Evolutionary conservation across 768 basidiomycete species (phyloP), one percentile per base, ranked within the genome.

Genomic region (Trametes maxima): DNA sequence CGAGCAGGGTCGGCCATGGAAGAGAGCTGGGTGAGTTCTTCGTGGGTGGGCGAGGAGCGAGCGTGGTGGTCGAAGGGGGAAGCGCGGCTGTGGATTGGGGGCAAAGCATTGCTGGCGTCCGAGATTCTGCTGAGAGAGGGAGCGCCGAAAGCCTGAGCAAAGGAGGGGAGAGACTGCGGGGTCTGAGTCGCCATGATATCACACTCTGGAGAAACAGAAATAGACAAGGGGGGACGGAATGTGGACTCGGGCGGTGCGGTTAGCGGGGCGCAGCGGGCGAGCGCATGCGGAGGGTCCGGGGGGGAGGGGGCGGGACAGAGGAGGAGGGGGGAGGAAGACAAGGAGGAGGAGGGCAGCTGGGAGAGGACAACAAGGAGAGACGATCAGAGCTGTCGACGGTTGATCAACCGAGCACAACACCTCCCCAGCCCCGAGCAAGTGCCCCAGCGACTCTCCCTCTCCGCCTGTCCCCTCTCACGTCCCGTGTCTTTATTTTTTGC

Each of bases 131-230:
- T 77, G 56, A 89, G 74, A 6, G 85, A 84, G 1, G 82, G 80
- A 53, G 67, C 76, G 71, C 81, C 84, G 76, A 92, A 92, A 0
- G 90, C 84, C 76, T 89, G 86, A 1, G 87, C 85, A 73, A 92
- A 92, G 44, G 90, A 88, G 42, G 90, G 90, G 40, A 92, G 83
- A 11, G 89, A 86, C 72, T 86, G 87, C 62, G 78, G 75, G 62
- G 76, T 72, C 67, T 79, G 80, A 44, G 78, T 76, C 48, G 78
- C 76, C 73, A 81, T 76, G 81, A 78, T 80, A 81, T 81, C 58
- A 44, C 51, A 49, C 47, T 50, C 37, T 24, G 14, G 19, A 16
- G 11, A 35, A 52, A 50, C 54, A 16, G 48, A 25, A 61, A 43
- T 33, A 58, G 54, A 60, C 28, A 49, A 53, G 22, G 2, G 14